Evolutionary conservation across 495 filamentous ascomycete species (phyloP).

Genomic region (Penicillium crystallinum): DNA sequence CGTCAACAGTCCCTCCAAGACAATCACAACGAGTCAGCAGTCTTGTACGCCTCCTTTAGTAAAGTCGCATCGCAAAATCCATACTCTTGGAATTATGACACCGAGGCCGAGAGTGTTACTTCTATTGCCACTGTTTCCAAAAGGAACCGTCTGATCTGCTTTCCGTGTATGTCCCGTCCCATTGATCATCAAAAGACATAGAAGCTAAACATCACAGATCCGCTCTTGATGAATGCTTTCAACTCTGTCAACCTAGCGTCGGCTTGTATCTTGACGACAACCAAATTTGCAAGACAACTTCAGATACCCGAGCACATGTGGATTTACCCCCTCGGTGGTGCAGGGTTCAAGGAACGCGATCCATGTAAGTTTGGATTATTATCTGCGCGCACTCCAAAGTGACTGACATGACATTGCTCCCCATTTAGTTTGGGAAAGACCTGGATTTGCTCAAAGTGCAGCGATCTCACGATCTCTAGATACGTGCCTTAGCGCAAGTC

Average conservation of each 20-base stretch:
- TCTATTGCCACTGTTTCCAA: slow-evolving; percentile 40
- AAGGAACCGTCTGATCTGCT: slow-evolving; percentile 52
- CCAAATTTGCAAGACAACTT: slow-evolving; percentile 42
- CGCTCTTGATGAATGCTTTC: slow-evolving; percentile 58
- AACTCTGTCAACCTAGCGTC: slow-evolving; percentile 53
- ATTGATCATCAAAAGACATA: background rate
- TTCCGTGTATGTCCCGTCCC: slow-evolving; percentile 37
- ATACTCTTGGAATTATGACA: slow-evolving; percentile 45
- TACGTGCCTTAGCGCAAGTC: slow-evolving; percentile 31
- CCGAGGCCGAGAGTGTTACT: slow-evolving; percentile 26
- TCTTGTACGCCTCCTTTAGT: slow-evolving; percentile 47
- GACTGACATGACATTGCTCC: background rate
- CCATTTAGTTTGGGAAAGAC: slow-evolving; percentile 48
- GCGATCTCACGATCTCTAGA: slow-evolving; percentile 49
- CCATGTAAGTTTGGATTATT: slow-evolving; percentile 30
- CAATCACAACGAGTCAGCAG: slow-evolving; percentile 44
- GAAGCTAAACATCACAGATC: slow-evolving; percentile 35
- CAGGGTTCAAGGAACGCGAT: slow-evolving; percentile 44
- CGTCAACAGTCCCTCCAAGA: slow-evolving; percentile 41
- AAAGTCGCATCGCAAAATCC: slow-evolving; percentile 39
- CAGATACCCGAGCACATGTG: slow-evolving; percentile 44
- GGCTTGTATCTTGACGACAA: slow-evolving; percentile 48
- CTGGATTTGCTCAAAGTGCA: slow-evolving; percentile 45
- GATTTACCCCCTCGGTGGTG: slow-evolving; percentile 54
- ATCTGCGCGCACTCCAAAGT: background rate